Evolutionary conservation across 2,329 filamentous ascomycete genomes (phyloP).

Genomic region (Xylaria sp.): DNA sequence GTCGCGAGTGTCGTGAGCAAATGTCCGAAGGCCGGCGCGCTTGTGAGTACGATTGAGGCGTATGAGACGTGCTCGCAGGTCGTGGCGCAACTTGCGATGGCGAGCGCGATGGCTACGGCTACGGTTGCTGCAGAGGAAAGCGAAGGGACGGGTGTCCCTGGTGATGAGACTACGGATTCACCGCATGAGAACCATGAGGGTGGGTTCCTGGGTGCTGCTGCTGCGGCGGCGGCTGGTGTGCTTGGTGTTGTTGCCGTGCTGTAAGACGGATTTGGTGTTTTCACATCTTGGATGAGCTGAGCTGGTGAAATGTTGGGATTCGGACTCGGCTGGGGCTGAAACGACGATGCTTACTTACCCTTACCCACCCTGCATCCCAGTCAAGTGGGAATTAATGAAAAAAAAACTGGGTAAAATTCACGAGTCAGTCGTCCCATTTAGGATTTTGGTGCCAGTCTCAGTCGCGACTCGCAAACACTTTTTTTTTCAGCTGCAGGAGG

Average conservation of each 20-base stretch:
- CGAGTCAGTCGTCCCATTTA: too few species aligned
- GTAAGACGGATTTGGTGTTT: neutral
- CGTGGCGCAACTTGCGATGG: conserved; percentile 6
- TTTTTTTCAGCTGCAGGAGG: neutral
- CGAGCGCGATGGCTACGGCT: neutral
- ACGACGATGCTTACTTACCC: neutral
- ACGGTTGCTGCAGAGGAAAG: neutral
- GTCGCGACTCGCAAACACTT: neutral
- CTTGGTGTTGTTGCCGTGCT: conserved; percentile 18
- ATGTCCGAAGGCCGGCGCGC: conserved; percentile 17
- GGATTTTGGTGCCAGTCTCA: too few species aligned
- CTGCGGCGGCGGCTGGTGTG: conserved; percentile 19
- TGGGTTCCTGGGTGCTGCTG: conserved; percentile 17
- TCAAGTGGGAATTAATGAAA: too few species aligned
- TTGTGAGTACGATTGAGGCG: conserved; percentile 22
- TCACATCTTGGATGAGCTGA: too few species aligned
- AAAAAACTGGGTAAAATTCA: too few species aligned
- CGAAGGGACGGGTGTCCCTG: neutral
- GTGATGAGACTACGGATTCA: conserved; percentile 4
- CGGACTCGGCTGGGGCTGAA: neutral
- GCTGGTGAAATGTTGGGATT: neutral
- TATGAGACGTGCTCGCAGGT: conserved; percentile 19
- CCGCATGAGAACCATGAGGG: conserved; percentile 10
- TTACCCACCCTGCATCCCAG: too few species aligned
- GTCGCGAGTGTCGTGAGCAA: conserved; percentile 19